A percentile compares a stretch with the other conserved stretches of the same genome.
These are phyloP conservation scores for Hygrocybe punicea DNA, from an alignment of 768 basidiomycete genomes.

Conservation along the genomic window DNA sequence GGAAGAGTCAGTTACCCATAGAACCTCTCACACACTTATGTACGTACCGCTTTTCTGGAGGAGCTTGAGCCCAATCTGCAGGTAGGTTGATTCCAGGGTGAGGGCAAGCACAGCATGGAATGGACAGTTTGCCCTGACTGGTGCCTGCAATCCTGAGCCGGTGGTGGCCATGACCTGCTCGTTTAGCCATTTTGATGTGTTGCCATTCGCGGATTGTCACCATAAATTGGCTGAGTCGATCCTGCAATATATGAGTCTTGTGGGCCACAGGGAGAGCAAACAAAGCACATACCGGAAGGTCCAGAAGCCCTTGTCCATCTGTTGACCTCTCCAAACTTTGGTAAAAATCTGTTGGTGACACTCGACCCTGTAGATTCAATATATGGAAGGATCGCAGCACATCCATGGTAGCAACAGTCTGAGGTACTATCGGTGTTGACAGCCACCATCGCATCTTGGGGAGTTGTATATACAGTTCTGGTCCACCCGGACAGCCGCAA, in stretches of 20 bases:
- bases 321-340: not conserved
- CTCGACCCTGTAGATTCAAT: too few species aligned
- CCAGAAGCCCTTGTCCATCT: not conserved
- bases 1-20: too few species aligned
- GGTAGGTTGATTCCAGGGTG: not conserved
- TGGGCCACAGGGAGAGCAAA: not conserved
- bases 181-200: not conserved
- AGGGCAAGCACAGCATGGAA: not conserved
- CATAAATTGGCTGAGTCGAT: not conserved
- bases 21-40: too few species aligned
- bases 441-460: too few species aligned
- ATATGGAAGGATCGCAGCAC: too few species aligned
- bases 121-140: not conserved
- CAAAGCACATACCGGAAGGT: not conserved
- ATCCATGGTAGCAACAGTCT: too few species aligned
- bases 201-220: not conserved
- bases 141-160: not conserved
- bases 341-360: too few species aligned
- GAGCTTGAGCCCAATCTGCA: not conserved
- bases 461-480: too few species aligned
- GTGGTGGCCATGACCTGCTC: not conserved
- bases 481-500: too few species aligned
- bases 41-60: too few species aligned
- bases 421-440: too few species aligned
- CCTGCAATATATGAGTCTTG: too few species aligned